Evolutionary conservation across 1,284 basidiomycete species (phyloP).

Genomic region (Salmacisia buchloeana): DNA sequence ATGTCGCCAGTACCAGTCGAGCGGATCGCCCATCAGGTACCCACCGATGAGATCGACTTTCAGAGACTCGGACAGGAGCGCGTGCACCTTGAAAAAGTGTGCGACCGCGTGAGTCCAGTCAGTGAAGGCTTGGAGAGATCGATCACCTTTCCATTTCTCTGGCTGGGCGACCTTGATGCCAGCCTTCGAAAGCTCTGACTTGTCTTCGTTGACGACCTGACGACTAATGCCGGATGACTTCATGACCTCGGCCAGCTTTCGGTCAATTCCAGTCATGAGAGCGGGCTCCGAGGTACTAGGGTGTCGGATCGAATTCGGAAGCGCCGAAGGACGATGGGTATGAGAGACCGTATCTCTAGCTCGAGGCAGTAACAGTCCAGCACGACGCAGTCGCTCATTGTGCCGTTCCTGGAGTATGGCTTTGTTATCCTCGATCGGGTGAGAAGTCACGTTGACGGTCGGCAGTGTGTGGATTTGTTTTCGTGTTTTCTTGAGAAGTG

Average conservation of each 20-base stretch:
- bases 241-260: neutral
- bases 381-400: neutral
- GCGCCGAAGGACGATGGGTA: neutral
- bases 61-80: neutral
- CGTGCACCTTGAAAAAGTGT: neutral
- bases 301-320: neutral
- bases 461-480: neutral
- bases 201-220: neutral
- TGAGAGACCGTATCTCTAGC: neutral
- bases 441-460: no score
- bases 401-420: neutral
- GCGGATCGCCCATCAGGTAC: neutral
- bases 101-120: neutral
- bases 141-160: constrained; percentile 4
- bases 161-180: neutral
- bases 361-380: neutral
- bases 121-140: constrained; percentile 1
- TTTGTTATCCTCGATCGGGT: neutral
- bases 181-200: neutral
- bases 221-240: neutral
- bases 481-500: neutral
- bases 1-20: constrained; percentile 6
- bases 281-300: neutral
- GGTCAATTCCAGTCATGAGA: neutral
- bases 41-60: neutral